These are phyloP conservation scores for Trametes meyenii DNA, from an alignment of 768 basidiomycete species.

Conservation along the genomic window DNA sequence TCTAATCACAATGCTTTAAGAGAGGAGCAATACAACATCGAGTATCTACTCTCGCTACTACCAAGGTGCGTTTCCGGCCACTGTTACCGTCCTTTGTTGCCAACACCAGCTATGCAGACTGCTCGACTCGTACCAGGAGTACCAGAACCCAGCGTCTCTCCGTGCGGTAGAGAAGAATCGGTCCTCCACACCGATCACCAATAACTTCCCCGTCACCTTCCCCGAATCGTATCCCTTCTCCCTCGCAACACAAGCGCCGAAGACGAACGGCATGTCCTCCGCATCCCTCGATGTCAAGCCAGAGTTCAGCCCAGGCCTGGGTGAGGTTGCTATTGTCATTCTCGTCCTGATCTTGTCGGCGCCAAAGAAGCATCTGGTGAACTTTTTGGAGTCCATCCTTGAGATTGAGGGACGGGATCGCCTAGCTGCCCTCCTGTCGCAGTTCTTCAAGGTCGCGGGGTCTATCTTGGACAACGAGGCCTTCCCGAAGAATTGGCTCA, in stretches of 20 bases:
- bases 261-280: constrained; percentile 40
- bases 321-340: constrained; percentile 86
- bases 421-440: constrained; percentile 67
- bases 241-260: constrained; percentile 68
- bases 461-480: constrained; percentile 88
- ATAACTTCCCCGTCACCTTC: constrained; percentile 76
- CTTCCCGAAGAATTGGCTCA: constrained; percentile 90
- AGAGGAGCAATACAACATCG: constrained; percentile 92
- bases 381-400: constrained; percentile 76
- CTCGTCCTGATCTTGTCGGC: constrained; percentile 81
- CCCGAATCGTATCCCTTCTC: constrained; percentile 95
- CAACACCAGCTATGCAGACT: constrained; percentile 51
- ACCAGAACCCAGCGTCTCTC: constrained; percentile 66
- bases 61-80: constrained; percentile 62
- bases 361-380: constrained; percentile 72
- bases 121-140: constrained; percentile 86
- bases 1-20: constrained; percentile 62
- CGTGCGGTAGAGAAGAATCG: constrained; percentile 71
- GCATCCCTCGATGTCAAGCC: constrained; percentile 46
- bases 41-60: constrained; percentile 78
- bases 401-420: constrained; percentile 90
- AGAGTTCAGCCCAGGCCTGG: constrained; percentile 73
- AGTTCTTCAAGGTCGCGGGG: constrained; percentile 78
- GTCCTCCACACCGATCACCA: constrained; percentile 57
- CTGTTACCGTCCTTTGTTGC: background rate